A percentile compares a stretch with the other conserved stretches of the same genome.
Evolutionary conservation across 2,329 filamentous ascomycete genomes (phyloP).

Genomic region (Dendryphion nanum): DNA sequence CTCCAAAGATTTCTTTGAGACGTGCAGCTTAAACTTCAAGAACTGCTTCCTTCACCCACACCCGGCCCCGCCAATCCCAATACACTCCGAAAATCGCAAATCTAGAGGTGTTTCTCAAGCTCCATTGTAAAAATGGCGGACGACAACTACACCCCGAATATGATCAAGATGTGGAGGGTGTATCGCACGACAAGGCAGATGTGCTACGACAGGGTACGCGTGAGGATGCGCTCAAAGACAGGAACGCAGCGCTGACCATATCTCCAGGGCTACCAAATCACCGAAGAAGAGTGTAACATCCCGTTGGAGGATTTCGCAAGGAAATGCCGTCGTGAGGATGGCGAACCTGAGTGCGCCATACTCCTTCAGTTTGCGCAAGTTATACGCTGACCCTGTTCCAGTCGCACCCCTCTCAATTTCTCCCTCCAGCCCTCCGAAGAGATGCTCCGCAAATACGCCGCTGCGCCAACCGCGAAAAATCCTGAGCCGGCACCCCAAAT

Average conservation of each 20-base stretch:
- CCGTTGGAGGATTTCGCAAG: conserved; percentile 76
- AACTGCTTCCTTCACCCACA: conserved; percentile 5
- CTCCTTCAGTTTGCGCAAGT: background rate
- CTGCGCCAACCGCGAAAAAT: conserved; percentile 65
- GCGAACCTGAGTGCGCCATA: conserved; percentile 61
- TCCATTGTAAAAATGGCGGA: conserved; percentile 28
- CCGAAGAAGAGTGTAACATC: conserved; percentile 85
- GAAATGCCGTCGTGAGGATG: conserved; percentile 70
- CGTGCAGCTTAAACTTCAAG: too few species aligned
- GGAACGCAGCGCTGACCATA: background rate
- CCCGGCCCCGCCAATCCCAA: conserved; percentile 3
- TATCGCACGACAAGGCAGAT: conserved; percentile 94
- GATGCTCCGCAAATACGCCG: conserved; percentile 84
- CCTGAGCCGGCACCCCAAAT: conserved; percentile 71
- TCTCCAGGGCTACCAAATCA: conserved; percentile 82
- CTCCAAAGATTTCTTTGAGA: conserved; percentile 1
- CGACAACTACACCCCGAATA: conserved; percentile 16
- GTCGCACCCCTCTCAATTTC: conserved; percentile 82
- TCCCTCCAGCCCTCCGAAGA: conserved; percentile 78
- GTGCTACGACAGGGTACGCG: conserved; percentile 80
- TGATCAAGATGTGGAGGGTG: conserved; percentile 80
- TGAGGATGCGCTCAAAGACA: conserved; percentile 14
- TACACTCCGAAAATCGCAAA: too few species aligned
- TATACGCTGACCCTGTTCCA: conserved; percentile 41
- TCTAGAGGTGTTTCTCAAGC: too few species aligned